A percentile compares a stretch with the other conserved stretches of the same genome.
These are phyloP conservation scores for Pontederia crassipes DNA, from an alignment of 176 grass and related monocot species.

Conservation along the genomic window DNA sequence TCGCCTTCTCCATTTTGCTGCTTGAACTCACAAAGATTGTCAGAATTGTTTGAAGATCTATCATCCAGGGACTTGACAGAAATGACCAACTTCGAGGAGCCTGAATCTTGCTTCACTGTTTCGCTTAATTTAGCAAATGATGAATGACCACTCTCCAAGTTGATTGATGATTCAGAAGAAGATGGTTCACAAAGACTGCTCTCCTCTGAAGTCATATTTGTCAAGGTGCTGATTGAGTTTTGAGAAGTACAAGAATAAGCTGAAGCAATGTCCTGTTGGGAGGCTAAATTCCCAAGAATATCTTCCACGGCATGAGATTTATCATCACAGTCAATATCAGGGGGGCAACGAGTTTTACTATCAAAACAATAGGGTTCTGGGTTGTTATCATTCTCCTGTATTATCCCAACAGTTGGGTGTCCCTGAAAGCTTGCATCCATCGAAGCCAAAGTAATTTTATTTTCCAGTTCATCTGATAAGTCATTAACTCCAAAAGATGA, in stretches of 20 bases:
- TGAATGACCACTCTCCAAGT: neutral
- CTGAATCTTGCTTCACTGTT: slow-evolving; percentile 24
- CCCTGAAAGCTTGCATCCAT: neutral
- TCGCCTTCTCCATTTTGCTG: neutral
- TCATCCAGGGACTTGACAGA: too few relatives aligned
- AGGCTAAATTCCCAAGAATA: too few relatives aligned
- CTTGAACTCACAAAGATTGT: neutral
- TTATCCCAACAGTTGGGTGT: slow-evolving; percentile 15
- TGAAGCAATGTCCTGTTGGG: too few relatives aligned
- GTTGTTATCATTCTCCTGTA: neutral
- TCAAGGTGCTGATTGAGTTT: too few relatives aligned
- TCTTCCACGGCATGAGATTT: too few relatives aligned
- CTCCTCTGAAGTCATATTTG: too few relatives aligned
- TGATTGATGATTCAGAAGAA: too few relatives aligned
- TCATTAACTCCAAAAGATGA: slow-evolving; percentile 2
- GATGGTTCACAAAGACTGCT: too few relatives aligned
- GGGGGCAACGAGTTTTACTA: neutral
- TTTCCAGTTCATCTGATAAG: slow-evolving; percentile 8
- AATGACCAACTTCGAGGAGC: neutral
- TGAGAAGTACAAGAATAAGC: too few relatives aligned
- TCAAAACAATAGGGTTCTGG: slow-evolving; percentile 10
- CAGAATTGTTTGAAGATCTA: neutral
- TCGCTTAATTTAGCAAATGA: slow-evolving; percentile 21
- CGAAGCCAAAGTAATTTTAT: slow-evolving; percentile 13
- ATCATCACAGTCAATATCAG: neutral